Conservation (phyloP, 208 protist species). For the Blastocrithidia nonstop region DNA sequence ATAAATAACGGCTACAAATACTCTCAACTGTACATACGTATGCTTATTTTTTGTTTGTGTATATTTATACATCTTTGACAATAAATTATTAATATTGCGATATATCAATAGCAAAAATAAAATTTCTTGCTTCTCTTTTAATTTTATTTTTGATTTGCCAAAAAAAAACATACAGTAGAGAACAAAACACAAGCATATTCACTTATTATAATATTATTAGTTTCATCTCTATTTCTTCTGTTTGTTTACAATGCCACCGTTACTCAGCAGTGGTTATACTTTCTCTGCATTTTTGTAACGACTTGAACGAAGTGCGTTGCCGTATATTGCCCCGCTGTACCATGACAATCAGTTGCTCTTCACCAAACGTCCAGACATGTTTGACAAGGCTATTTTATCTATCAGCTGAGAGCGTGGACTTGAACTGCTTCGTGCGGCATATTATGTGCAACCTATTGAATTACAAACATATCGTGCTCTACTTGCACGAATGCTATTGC, state of each 20-base stretch:
- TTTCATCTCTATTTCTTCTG: too few species aligned
- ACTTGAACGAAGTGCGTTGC: slow-evolving; percentile 51
- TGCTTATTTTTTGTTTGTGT: too few species aligned
- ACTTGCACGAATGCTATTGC: slow-evolving; percentile 65
- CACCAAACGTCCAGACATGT: slow-evolving; percentile 61
- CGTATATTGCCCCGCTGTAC: slow-evolving; percentile 64
- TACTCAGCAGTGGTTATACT: slow-evolving; percentile 42
- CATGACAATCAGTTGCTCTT: slow-evolving; percentile 63
- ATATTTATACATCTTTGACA: too few species aligned
- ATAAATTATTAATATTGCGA: too few species aligned
- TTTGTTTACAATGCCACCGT: slow-evolving; percentile 29
- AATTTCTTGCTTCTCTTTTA: not conserved
- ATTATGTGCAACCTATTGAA: slow-evolving; percentile 48
- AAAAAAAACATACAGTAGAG: too few species aligned
- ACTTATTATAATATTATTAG: too few species aligned
- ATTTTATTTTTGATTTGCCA: not conserved
- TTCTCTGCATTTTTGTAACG: slow-evolving; percentile 72
- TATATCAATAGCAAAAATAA: not conserved
- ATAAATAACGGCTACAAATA: too few species aligned
- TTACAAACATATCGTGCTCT: slow-evolving; percentile 43
- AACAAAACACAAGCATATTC: too few species aligned
- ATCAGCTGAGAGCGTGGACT: slow-evolving; percentile 54
- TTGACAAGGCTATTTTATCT: slow-evolving; percentile 30
- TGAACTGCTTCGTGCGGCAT: slow-evolving; percentile 45
- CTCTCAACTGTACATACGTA: too few species aligned